Evolutionary conservation across 176 grass and related monocot species (phyloP).

Genomic region (Oryza longistaminata): DNA sequence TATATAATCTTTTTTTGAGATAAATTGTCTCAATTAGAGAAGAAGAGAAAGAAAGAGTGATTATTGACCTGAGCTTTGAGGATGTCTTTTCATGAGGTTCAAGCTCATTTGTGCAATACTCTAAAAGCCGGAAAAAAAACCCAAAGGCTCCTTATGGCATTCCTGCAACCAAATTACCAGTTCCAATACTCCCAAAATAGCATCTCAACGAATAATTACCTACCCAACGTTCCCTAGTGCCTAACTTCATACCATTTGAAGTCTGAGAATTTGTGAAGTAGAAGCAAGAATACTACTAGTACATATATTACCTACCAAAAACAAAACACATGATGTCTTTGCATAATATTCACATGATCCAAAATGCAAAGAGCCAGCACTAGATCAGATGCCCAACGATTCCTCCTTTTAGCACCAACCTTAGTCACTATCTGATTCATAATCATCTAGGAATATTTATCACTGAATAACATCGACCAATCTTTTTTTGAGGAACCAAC

Average conservation of each 20-base stretch:
- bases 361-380: neutral
- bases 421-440: constrained; percentile 8
- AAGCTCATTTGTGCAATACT: neutral
- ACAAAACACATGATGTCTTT: constrained; percentile 18
- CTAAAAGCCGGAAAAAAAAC: neutral
- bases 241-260: constrained; percentile 6
- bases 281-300: neutral
- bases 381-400: constrained; percentile 23
- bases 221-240: neutral
- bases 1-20: neutral
- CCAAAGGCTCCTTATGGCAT: neutral
- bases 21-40: neutral
- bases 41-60: neutral
- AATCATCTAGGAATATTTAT: neutral
- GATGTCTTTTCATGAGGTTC: neutral
- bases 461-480: neutral
- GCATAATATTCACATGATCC: constrained; percentile 9
- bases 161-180: neutral
- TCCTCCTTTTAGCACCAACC: constrained; percentile 26
- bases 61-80: neutral
- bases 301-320: constrained; percentile 25
- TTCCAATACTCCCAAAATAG: neutral
- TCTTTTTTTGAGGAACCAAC: neutral
- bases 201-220: neutral
- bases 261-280: neutral